Conservation (phyloP, 352 stramenopile genomes). For the Phytopythium mirpurense region DNA sequence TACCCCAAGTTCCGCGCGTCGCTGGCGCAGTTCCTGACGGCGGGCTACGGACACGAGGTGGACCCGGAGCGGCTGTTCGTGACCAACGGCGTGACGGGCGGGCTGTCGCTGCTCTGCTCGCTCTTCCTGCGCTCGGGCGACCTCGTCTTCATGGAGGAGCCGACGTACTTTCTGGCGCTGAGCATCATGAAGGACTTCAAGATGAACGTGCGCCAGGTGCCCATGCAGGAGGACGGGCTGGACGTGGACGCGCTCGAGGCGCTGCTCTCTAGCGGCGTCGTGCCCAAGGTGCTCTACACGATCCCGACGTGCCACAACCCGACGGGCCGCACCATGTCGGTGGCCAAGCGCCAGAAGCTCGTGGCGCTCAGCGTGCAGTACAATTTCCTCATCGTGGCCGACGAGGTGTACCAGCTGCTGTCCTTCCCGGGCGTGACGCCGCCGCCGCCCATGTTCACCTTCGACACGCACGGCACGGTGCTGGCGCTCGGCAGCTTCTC, state of each 20-base stretch:
- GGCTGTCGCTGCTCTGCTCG: slow-evolving; percentile 88
- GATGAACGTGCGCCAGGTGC: slow-evolving; percentile 85
- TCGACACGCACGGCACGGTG: slow-evolving; percentile 74
- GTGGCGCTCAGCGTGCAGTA: slow-evolving; percentile 87
- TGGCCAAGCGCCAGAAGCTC: slow-evolving; percentile 82
- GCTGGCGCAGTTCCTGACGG: slow-evolving; percentile 73
- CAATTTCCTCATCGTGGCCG: slow-evolving; percentile 87
- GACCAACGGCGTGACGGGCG: slow-evolving; percentile 91
- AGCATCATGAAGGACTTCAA: slow-evolving; percentile 95
- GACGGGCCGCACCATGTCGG: slow-evolving; percentile 84
- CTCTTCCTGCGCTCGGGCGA: slow-evolving; percentile 85
- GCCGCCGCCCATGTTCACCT: slow-evolving; percentile 82
- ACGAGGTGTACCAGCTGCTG: slow-evolving; percentile 96
- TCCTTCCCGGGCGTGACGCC: slow-evolving; percentile 86
- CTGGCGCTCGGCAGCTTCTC: slow-evolving; percentile 92
- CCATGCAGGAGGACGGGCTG: slow-evolving; percentile 87
- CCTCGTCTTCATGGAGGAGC: slow-evolving; percentile 91
- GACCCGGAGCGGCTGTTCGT: slow-evolving; percentile 88
- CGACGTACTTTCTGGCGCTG: slow-evolving; percentile 92
- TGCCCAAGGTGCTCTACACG: slow-evolving; percentile 92
- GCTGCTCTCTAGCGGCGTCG: slow-evolving; percentile 63
- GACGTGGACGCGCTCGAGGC: slow-evolving; percentile 85
- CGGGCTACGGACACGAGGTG: slow-evolving; percentile 69
- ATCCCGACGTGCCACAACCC: slow-evolving; percentile 95
- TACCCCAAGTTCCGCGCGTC: slow-evolving; percentile 83